Percentiles rank a stretch among this genome's conserved stretches.
Evolutionary conservation across 139 green algal genomes (phyloP).

Genomic region (Marvania coccoides): DNA sequence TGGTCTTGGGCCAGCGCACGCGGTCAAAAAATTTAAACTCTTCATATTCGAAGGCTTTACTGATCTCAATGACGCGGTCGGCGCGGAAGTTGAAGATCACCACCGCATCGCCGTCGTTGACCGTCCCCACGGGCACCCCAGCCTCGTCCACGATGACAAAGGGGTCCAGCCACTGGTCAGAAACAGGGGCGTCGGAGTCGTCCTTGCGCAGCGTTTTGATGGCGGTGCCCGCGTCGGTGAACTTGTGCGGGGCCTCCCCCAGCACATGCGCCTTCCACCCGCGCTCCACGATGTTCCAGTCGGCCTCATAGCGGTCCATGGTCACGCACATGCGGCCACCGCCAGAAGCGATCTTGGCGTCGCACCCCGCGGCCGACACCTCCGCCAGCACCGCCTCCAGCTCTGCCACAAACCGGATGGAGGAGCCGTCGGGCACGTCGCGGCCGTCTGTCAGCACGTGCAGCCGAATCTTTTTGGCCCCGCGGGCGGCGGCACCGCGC

Average conservation of each 20-base stretch:
- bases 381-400: slow-evolving; percentile 64
- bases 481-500: slow-evolving; percentile 60
- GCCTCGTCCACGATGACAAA: slow-evolving; percentile 83
- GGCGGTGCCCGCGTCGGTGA: slow-evolving; percentile 38
- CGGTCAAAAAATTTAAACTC: slow-evolving; percentile 76
- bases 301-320: slow-evolving; percentile 96
- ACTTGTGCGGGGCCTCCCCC: slow-evolving; percentile 77
- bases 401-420: slow-evolving; percentile 59
- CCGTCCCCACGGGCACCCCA: slow-evolving; percentile 76
- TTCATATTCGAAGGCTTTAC: slow-evolving; percentile 86
- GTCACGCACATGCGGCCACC: slow-evolving; percentile 91
- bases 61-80: slow-evolving; percentile 91
- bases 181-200: slow-evolving; percentile 44
- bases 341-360: slow-evolving; percentile 85
- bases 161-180: slow-evolving; percentile 75
- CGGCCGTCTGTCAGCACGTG: slow-evolving; percentile 91
- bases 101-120: slow-evolving; percentile 46
- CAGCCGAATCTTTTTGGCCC: slow-evolving; percentile 80
- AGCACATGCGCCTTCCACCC: slow-evolving; percentile 92
- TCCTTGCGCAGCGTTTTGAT: slow-evolving; percentile 47
- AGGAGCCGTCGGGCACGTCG: slow-evolving; percentile 85
- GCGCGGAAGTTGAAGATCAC: slow-evolving; percentile 92
- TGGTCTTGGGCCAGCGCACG: slow-evolving; percentile 53
- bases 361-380: slow-evolving; percentile 28
- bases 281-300: slow-evolving; percentile 93